phyloP scores from a whole-genome alignment of 257 asterid genomes.

The Nicotiana sylvestris region DNA sequence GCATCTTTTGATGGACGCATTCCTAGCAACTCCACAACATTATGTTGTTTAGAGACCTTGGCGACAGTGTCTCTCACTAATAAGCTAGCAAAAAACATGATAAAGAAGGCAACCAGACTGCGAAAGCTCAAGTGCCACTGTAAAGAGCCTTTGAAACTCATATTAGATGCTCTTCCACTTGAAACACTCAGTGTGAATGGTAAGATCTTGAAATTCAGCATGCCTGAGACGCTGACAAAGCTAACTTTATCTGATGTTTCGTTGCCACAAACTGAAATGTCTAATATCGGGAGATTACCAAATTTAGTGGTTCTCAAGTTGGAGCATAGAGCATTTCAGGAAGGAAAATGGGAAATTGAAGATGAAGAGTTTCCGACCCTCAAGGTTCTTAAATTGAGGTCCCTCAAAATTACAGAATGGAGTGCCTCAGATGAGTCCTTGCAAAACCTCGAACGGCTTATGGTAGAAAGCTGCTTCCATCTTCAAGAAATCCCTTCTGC shows the following conservation, averaged over 20 bases:
- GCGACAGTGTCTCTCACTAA: background rate
- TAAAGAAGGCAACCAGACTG: background rate
- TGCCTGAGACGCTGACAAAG: slow-evolving; percentile 9
- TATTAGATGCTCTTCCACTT: background rate
- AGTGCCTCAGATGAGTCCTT: background rate
- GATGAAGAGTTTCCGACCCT: background rate
- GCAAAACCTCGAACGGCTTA: background rate
- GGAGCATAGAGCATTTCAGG: background rate
- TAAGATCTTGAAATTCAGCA: background rate
- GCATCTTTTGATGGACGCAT: background rate
- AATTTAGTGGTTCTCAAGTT: slow-evolving; percentile 3
- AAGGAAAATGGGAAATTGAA: background rate
- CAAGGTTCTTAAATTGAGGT: background rate
- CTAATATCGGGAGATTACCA: background rate
- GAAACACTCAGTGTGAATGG: background rate
- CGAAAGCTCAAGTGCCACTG: background rate
- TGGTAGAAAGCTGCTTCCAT: background rate
- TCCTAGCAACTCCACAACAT: background rate
- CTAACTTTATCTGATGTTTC: background rate
- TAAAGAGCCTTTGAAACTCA: background rate
- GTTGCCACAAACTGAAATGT: background rate
- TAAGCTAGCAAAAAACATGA: background rate
- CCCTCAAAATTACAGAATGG: no score
- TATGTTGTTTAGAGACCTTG: background rate
- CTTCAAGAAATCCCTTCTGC: background rate